Evolutionary conservation across 345 rosid genomes (phyloP).

Genomic region (Eucalyptus erythrocorys): DNA sequence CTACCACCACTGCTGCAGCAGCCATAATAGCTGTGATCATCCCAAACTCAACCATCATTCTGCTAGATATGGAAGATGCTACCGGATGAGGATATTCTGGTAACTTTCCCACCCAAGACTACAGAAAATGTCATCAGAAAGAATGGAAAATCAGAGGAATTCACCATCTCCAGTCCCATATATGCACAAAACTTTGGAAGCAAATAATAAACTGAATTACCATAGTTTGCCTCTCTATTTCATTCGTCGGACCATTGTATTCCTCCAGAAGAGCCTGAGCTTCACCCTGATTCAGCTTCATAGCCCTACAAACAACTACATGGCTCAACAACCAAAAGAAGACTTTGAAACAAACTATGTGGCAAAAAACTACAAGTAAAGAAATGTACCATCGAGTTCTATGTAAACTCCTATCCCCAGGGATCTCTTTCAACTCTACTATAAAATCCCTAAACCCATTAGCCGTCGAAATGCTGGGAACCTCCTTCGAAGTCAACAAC

Average conservation of each 20-base stretch:
- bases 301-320: slow-evolving; percentile 33
- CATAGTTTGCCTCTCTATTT: slow-evolving; percentile 66
- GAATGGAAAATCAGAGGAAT: background rate
- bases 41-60: slow-evolving; percentile 93
- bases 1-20: slow-evolving; percentile 75
- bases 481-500: slow-evolving; percentile 65
- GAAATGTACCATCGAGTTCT: slow-evolving; percentile 66
- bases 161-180: background rate
- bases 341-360: background rate
- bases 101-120: slow-evolving; percentile 73
- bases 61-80: slow-evolving; percentile 90
- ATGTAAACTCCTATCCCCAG: slow-evolving; percentile 75
- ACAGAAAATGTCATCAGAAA: slow-evolving; percentile 8
- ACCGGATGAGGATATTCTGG: slow-evolving; percentile 74
- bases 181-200: background rate
- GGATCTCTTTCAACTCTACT: slow-evolving; percentile 78
- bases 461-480: slow-evolving; percentile 3
- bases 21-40: slow-evolving; percentile 83
- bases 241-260: slow-evolving; percentile 55
- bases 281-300: slow-evolving; percentile 52
- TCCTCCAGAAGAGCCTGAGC: slow-evolving; percentile 54
- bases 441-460: slow-evolving; percentile 39
- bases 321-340: background rate
- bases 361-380: background rate
- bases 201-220: slow-evolving; percentile 12